Conservation (phyloP, 2,329 filamentous ascomycete species). For the Catunica adiposa region DNA sequence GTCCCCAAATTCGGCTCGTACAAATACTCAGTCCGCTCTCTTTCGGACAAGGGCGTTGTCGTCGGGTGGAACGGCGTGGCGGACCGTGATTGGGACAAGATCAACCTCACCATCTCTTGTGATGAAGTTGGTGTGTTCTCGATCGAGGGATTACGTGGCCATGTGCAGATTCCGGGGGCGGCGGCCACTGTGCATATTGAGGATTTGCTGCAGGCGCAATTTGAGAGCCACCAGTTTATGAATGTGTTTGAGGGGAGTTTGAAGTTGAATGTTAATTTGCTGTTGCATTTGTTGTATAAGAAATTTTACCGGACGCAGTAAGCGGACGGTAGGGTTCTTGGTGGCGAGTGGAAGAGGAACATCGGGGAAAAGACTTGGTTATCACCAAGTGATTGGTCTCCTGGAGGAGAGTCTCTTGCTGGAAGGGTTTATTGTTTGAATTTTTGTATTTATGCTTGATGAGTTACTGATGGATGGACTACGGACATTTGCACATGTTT, state of each 20-base stretch:
- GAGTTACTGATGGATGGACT: conserved; percentile 2
- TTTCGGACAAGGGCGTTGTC: conserved; percentile 85
- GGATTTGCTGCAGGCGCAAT: conserved; percentile 88
- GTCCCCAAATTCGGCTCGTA: conserved; percentile 95
- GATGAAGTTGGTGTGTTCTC: conserved; percentile 91
- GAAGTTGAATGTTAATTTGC: conserved; percentile 86
- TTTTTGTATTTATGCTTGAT: conserved; percentile 1
- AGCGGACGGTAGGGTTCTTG: background rate
- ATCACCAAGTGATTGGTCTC: background rate
- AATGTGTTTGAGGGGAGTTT: conserved; percentile 75
- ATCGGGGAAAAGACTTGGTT: background rate
- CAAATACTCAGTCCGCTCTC: conserved; percentile 83
- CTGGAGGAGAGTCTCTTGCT: background rate
- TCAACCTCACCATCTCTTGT: conserved; percentile 85
- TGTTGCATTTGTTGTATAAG: conserved; percentile 94
- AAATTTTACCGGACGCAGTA: conserved; percentile 79
- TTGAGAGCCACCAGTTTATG: conserved; percentile 93
- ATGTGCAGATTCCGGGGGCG: conserved; percentile 90
- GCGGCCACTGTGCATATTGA: conserved; percentile 80
- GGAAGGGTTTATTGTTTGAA: background rate
- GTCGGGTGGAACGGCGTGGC: conserved; percentile 77
- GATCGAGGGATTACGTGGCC: conserved; percentile 76
- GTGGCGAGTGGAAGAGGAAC: background rate
- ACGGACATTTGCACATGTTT: background rate
- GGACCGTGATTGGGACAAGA: conserved; percentile 73